phyloP scores from a whole-genome alignment of 2,329 filamentous ascomycete species.

The Cordyceps pruinosa region DNA sequence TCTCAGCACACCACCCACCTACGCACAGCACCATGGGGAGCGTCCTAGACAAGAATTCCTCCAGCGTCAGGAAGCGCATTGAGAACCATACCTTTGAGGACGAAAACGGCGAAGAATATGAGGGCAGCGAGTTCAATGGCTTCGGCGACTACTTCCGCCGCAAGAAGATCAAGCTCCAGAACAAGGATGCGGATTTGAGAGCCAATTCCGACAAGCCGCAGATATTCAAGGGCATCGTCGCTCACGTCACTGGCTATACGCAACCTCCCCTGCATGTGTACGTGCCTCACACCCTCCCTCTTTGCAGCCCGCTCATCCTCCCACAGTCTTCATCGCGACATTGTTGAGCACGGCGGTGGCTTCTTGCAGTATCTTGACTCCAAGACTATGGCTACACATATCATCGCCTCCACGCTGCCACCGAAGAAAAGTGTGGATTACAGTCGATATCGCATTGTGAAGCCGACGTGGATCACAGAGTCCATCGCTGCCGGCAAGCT shows the following conservation, averaged over 20 bases:
- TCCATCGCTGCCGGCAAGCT: slow-evolving; percentile 75
- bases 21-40: slow-evolving; percentile 44
- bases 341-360: slow-evolving; percentile 88
- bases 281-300: slow-evolving; percentile 18
- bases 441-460: slow-evolving; percentile 80
- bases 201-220: slow-evolving; percentile 63
- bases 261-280: slow-evolving; percentile 81
- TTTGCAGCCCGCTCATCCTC: not conserved
- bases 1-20: not conserved
- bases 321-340: slow-evolving; percentile 63
- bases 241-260: slow-evolving; percentile 91
- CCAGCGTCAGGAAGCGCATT: slow-evolving; percentile 54
- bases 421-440: slow-evolving; percentile 93
- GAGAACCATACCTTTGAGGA: slow-evolving; percentile 64
- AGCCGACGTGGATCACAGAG: slow-evolving; percentile 89
- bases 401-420: slow-evolving; percentile 83
- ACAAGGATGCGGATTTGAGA: slow-evolving; percentile 78
- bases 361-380: slow-evolving; percentile 92
- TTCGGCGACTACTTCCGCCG: slow-evolving; percentile 88
- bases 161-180: slow-evolving; percentile 96
- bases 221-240: slow-evolving; percentile 87
- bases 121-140: slow-evolving; percentile 76
- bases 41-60: slow-evolving; percentile 57
- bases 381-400: slow-evolving; percentile 93
- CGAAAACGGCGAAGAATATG: slow-evolving; percentile 88